A percentile compares a stretch with the other conserved stretches of the same genome.
phyloP scores from a whole-genome alignment of 1,284 basidiomycete species.

The Anthracocystis setariae region DNA sequence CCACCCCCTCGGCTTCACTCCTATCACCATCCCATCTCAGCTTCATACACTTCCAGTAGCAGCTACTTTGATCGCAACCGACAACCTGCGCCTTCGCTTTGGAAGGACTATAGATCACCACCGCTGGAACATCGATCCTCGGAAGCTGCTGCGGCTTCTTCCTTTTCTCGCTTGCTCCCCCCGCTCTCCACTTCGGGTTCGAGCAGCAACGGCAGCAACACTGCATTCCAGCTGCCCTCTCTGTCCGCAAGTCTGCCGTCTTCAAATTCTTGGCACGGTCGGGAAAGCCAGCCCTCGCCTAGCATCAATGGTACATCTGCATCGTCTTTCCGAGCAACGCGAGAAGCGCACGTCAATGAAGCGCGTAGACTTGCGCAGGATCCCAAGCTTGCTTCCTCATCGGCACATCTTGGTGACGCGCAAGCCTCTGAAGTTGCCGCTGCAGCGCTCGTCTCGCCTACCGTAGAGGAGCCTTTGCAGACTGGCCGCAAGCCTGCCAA shows the following conservation, averaged over 20 bases:
- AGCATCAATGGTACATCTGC: constrained; percentile 2
- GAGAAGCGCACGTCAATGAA: constrained; percentile 10
- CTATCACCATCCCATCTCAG: constrained; percentile 48
- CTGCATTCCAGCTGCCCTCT: constrained; percentile 36
- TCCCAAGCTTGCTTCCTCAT: constrained; percentile 16
- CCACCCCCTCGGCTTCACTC: constrained; percentile 34
- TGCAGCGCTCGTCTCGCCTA: constrained; percentile 20
- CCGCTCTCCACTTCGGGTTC: constrained; percentile 26
- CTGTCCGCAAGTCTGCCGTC: constrained; percentile 35
- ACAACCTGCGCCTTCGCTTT: constrained; percentile 20
- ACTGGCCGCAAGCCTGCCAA: constrained; percentile 49
- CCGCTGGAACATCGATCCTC: constrained; percentile 36
- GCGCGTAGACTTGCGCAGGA: constrained; percentile 16
- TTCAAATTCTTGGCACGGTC: constrained; percentile 32
- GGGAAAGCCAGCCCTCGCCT: constrained; percentile 4
- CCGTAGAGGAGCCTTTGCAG: constrained; percentile 14
- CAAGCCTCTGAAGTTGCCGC: constrained; percentile 6
- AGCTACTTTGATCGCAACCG: constrained; percentile 24
- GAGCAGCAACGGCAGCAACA: constrained; percentile 11
- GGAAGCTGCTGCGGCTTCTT: constrained; percentile 11
- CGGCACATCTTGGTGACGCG: constrained; percentile 21
- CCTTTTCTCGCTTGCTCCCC: constrained; percentile 36
- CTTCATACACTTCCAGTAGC: constrained; percentile 32
- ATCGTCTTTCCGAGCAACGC: constrained; percentile 12
- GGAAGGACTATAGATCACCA: constrained; percentile 32